Base-by-base conservation (phyloP, 2,329 filamentous ascomycete genomes). In the Cladorrhinum sp. region DNA sequence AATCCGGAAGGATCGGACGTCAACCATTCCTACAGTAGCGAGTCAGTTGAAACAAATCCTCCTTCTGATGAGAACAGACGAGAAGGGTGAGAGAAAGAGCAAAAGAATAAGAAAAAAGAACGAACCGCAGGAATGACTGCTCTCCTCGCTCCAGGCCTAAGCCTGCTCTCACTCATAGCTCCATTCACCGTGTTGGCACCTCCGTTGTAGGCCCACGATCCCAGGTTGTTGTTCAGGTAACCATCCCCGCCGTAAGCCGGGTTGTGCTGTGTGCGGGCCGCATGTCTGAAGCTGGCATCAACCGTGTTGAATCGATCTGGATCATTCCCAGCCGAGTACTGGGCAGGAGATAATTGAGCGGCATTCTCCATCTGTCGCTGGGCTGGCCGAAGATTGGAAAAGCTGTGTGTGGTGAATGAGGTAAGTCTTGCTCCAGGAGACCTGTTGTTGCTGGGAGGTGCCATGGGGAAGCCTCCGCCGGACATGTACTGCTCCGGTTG, bases 171-270 rank as follows among this genome's bases (percentile, higher is more conserved):
- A 32, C 67, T 66, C 61, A 69, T 59, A 7, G 66, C 66, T 29
- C 68, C 68, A 41, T 66, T 68, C 49, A 72, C 68, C 23, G 70
- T 72, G 54, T 65, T 70, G 13, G 69, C 68, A 55, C 70, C 67
- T 10, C 64, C 62, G 52, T 70, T 71, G 64, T 71, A 71, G 48
- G 66, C 59, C 70, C 70, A 72, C 1, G 68, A 45, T 45, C n/a
- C 61, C 53, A 70, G 65, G 36, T 64, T 62, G 59, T 70, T 71
- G 45, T 65, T 66, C 16, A 69, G 61, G 50, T 68, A 71, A 50
- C 62, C 63, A 29, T 70, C 67, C 2, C 64, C 62, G 45, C 59
- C 62, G 54, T 68, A 67, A 32, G 64, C 64, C 4, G 41, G n/a
- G 16, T 45, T 45, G 7, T 45, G 41, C n/a, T 45, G 3, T 66